phyloP scores from a whole-genome alignment of 352 stramenopile genomes.

The Plasmopara muralis region DNA sequence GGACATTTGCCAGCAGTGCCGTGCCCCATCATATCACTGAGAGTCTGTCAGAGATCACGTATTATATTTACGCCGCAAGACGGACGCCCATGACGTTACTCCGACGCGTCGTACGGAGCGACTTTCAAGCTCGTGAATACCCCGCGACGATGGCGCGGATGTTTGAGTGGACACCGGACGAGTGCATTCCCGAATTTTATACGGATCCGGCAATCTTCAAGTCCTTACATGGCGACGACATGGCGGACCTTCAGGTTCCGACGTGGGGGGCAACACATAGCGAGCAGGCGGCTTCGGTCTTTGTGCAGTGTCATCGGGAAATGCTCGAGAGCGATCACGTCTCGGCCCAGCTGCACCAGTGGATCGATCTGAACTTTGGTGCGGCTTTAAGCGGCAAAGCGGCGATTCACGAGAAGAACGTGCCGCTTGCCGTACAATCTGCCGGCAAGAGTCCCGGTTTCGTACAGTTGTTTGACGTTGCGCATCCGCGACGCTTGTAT shows the following conservation, averaged over 20 bases:
- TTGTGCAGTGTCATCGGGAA: slow-evolving; percentile 84
- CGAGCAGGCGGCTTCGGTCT: slow-evolving; percentile 35
- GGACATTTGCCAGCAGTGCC: slow-evolving; percentile 81
- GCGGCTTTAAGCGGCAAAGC: slow-evolving; percentile 65
- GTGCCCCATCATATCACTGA: slow-evolving; percentile 93
- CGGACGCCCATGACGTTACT: slow-evolving; percentile 84
- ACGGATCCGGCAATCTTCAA: slow-evolving; percentile 79
- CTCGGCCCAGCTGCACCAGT: slow-evolving; percentile 81
- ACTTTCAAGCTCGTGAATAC: slow-evolving; percentile 94
- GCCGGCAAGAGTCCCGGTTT: slow-evolving; percentile 66
- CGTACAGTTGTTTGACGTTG: slow-evolving; percentile 51
- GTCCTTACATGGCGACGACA: slow-evolving; percentile 66
- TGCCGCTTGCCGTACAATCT: slow-evolving; percentile 58
- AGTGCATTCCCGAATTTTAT: slow-evolving; percentile 96
- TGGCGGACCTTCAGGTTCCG: slow-evolving; percentile 70
- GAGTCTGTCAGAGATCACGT: slow-evolving; percentile 93
- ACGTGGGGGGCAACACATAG: slow-evolving; percentile 48
- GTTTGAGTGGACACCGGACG: slow-evolving; percentile 93
- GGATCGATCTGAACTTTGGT: slow-evolving; percentile 97
- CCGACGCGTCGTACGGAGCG: slow-evolving; percentile 77
- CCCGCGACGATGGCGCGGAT: slow-evolving; percentile 84
- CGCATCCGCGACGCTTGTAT: slow-evolving; percentile 30
- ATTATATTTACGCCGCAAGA: slow-evolving; percentile 94
- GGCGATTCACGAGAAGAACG: slow-evolving; percentile 87
- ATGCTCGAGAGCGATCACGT: slow-evolving; percentile 91